phyloP scores from a whole-genome alignment of 768 basidiomycete genomes.

The Rhodocollybia butyracea region DNA sequence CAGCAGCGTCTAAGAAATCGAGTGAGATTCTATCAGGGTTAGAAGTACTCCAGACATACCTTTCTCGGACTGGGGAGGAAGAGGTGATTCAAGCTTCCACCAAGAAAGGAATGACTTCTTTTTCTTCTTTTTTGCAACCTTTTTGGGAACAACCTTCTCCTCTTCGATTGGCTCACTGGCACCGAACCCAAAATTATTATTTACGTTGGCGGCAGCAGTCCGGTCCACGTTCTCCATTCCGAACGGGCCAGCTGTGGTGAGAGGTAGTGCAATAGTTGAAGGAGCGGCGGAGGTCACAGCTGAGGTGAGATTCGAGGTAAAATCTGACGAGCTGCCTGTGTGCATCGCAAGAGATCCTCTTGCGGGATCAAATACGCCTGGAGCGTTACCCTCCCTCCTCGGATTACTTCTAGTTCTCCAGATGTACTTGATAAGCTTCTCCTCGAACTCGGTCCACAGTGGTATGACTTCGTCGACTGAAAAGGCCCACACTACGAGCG shows the following conservation, averaged over 20 bases:
- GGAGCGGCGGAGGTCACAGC: not conserved
- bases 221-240: constrained; percentile 8
- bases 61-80: not conserved
- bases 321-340: not conserved
- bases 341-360: not conserved
- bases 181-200: constrained; percentile 1
- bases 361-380: constrained; percentile 4
- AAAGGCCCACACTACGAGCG: constrained; percentile 80
- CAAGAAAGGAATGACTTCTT: constrained; percentile 1
- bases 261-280: not conserved
- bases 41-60: not conserved
- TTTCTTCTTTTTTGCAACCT: not conserved
- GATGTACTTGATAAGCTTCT: constrained; percentile 77
- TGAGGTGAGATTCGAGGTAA: not conserved
- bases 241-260: not conserved
- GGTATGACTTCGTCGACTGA: constrained; percentile 67
- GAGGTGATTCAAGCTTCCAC: constrained; percentile 1
- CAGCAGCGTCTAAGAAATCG: not conserved
- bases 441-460: constrained; percentile 68
- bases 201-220: not conserved
- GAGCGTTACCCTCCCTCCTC: constrained; percentile 16
- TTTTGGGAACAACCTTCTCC: not conserved
- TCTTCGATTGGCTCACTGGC: not conserved
- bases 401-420: constrained; percentile 51
- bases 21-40: not conserved